Percentiles rank a stretch among this genome's conserved stretches.
phyloP scores from a whole-genome alignment of 495 filamentous ascomycete genomes.

The Hypoxylon crocopeplum region DNA sequence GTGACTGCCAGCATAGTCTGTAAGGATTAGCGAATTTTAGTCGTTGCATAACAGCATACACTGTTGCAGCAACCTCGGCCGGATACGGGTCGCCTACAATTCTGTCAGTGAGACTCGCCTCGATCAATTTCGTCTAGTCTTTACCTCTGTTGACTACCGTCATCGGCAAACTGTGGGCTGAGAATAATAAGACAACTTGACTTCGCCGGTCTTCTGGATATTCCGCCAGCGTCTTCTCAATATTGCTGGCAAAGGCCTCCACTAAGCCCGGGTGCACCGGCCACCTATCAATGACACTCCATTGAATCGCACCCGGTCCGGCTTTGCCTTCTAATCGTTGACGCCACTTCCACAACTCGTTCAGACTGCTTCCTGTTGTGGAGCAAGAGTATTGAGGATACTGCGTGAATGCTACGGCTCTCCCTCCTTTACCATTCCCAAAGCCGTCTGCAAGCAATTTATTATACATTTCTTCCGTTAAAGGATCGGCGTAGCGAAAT shows the following conservation, averaged over 20 bases:
- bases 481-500: constrained; percentile 93
- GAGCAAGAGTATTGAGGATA: constrained; percentile 99
- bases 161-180: constrained; percentile 97
- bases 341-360: constrained; percentile 97
- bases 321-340: constrained; percentile 84
- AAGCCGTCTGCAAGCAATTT: constrained; percentile 87
- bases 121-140: constrained; percentile 5
- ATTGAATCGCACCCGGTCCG: constrained; percentile 73
- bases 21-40: constrained; percentile 88
- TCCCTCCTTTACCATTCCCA: constrained; percentile 80
- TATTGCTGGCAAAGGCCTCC: constrained; percentile 88
- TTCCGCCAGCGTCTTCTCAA: constrained; percentile 78
- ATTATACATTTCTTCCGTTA: constrained; percentile 93
- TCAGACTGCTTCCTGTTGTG: constrained; percentile 94
- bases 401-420: constrained; percentile 96
- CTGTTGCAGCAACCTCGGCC: constrained; percentile 95
- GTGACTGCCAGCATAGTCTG: constrained; percentile 95
- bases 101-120: constrained; percentile 30
- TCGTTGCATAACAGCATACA: constrained; percentile 92
- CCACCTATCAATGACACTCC: constrained; percentile 99
- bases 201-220: constrained; percentile 82
- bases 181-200: constrained; percentile 87
- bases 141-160: constrained; percentile 89
- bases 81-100: constrained; percentile 87
- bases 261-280: constrained; percentile 88